Base-by-base conservation (phyloP, 257 asterid genomes). In the Perilla frutescens region DNA sequence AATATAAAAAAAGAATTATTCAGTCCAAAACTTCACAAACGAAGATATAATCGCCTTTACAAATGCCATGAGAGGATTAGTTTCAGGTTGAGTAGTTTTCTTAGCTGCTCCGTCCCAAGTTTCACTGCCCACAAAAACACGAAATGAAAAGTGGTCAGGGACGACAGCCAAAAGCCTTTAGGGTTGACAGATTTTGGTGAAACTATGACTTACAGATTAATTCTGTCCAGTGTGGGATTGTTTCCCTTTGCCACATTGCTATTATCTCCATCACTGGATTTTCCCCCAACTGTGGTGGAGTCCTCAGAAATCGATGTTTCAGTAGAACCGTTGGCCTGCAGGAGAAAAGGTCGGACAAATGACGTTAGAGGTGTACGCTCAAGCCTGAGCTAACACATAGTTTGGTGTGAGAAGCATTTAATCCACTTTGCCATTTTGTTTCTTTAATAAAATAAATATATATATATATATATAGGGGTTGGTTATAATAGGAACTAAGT, bases 11-110 rank as follows among this genome's bases (percentile, higher is more conserved):
- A 7, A 29, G 9, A 1, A 7, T 80, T 77, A 89, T 70, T 86
- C 91, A 4, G 85, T 86, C 90, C 86, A 85, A 69, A 90, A 87
- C 82, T 84, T 92, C 77, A 85, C 83, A 26, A 92, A 75, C 9
- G 95, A 89, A 39, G 85, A 64, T 53, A 87, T 57, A 12, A 89
- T 72, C 34, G 91, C 84, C 82, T 85, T 79, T 9, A 90, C 77
- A 9, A 87, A 75, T 53, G 91, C 87, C 72, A 89, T 44, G 59
- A 89, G 72, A 0, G 90, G 83, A 69, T 86, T 85, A 44, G 36
- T 73, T 72, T 87, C 93, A 6, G 68, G 85, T 41, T 62, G 81
- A 62, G 74, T 20, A 62, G 81, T 72, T 62, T 81, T 81, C 65
- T 77, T 75, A 8, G 91, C 80, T 36, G 80, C 44, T 32, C 74